phyloP scores from a whole-genome alignment of 805 yeast species.

The Ogataea kodamae region DNA sequence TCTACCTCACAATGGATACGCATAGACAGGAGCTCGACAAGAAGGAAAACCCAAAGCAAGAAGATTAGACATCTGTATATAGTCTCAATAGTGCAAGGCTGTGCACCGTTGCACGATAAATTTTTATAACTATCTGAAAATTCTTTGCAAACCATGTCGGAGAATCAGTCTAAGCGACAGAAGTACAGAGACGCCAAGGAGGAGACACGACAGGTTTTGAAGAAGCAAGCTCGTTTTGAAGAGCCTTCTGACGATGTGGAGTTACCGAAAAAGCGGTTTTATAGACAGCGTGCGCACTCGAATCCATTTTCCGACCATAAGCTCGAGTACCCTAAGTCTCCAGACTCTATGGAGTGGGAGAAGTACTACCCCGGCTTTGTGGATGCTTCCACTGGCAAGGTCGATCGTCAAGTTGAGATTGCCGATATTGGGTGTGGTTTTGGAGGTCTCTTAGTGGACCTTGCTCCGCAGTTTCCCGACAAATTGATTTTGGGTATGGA shows the following conservation, averaged over 20 bases:
- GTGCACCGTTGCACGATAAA: slow-evolving; percentile 9
- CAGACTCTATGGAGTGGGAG: slow-evolving; percentile 85
- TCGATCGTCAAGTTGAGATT: slow-evolving; percentile 64
- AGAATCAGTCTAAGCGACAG: slow-evolving; percentile 37
- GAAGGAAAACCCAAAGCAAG: slow-evolving; percentile 10
- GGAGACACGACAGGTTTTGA: slow-evolving; percentile 40
- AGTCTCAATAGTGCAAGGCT: slow-evolving; percentile 15
- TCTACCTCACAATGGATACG: slow-evolving; percentile 73
- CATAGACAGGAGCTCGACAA: slow-evolving; percentile 37
- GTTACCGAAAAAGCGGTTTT: slow-evolving; percentile 80
- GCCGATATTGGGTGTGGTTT: slow-evolving; percentile 98
- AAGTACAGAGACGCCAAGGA: slow-evolving; percentile 48
- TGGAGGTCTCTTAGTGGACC: slow-evolving; percentile 82
- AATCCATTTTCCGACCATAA: slow-evolving; percentile 96
- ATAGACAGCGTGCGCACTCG: slow-evolving; percentile 96
- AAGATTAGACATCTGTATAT: slow-evolving; percentile 9
- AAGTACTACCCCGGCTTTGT: slow-evolving; percentile 63
- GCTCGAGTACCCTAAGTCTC: slow-evolving; percentile 80
- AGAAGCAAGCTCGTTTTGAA: slow-evolving; percentile 47
- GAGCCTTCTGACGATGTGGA: slow-evolving; percentile 23
- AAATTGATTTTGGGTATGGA: slow-evolving; percentile 89
- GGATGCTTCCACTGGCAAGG: slow-evolving; percentile 36
- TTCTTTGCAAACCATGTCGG: slow-evolving; percentile 3
- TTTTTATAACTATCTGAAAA: slow-evolving; percentile 5
- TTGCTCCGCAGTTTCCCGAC: slow-evolving; percentile 75